Evolutionary conservation across 768 basidiomycete species (phyloP).

Genomic region (Suillus occidentalis): DNA sequence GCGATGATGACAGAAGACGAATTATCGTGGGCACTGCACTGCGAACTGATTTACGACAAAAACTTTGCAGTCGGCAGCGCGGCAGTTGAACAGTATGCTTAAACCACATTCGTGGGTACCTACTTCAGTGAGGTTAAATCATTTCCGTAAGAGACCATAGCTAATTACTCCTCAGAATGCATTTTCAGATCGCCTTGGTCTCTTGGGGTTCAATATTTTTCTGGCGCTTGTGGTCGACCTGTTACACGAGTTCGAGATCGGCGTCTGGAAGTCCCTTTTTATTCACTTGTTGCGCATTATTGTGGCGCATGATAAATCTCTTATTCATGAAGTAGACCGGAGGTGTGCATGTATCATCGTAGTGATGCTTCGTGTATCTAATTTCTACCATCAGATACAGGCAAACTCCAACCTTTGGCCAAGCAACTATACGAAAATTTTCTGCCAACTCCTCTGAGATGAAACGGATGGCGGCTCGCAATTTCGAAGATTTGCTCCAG

Average conservation of each 20-base stretch:
- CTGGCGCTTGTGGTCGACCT: neutral
- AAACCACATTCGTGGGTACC: too few species aligned
- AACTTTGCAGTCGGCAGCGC: too few species aligned
- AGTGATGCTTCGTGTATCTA: too few species aligned
- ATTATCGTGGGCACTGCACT: too few species aligned
- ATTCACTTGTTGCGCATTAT: neutral
- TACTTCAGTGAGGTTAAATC: too few species aligned
- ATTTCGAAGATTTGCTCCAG: constrained; percentile 38
- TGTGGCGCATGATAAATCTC: neutral
- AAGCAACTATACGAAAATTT: constrained; percentile 30
- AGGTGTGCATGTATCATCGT: too few species aligned
- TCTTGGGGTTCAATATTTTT: neutral
- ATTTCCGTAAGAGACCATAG: too few species aligned
- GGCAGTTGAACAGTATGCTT: too few species aligned
- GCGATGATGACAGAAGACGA: too few species aligned
- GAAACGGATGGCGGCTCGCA: constrained; percentile 35
- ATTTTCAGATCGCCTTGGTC: neutral
- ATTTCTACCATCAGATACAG: too few species aligned
- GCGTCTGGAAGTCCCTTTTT: neutral
- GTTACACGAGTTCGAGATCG: neutral
- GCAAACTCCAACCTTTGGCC: constrained; percentile 28
- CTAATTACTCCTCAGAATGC: neutral
- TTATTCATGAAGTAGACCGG: neutral
- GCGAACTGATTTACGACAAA: too few species aligned
- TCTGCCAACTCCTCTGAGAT: constrained; percentile 32